Conservation (phyloP, 768 basidiomycete genomes). For the Epithele typhae region DNA sequence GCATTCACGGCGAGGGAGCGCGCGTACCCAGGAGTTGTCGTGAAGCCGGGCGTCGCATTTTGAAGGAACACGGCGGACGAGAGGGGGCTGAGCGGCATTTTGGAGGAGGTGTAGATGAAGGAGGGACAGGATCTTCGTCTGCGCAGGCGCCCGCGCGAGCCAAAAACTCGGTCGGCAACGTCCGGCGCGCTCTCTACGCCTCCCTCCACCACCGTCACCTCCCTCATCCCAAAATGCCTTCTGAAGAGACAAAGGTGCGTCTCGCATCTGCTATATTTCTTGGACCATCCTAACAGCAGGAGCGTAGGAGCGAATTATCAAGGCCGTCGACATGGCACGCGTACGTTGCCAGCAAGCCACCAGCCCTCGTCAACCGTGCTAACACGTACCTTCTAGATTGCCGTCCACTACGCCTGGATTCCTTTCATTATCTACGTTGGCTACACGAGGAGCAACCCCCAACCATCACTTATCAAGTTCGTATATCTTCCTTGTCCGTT, state of each 20-base stretch:
- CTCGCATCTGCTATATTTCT: neutral
- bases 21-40: conserved; percentile 34
- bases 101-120: conserved; percentile 19
- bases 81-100: conserved; percentile 45
- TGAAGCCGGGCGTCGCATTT: conserved; percentile 25
- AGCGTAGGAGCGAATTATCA: conserved; percentile 73
- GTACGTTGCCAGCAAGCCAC: conserved; percentile 41
- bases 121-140: conserved; percentile 9
- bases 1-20: too few species aligned
- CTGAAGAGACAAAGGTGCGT: conserved; percentile 84
- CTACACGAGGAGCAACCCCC: conserved; percentile 87
- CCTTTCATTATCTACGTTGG: conserved; percentile 96
- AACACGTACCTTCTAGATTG: conserved; percentile 47
- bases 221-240: conserved; percentile 55
- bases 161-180: conserved; percentile 29
- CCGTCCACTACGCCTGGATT: conserved; percentile 94
- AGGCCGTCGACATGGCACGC: conserved; percentile 75
- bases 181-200: conserved; percentile 19
- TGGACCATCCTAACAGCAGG: neutral
- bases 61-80: conserved; percentile 44
- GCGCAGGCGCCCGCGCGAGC: conserved; percentile 10
- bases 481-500: neutral
- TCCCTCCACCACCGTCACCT: conserved; percentile 30
- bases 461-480: conserved; percentile 93
- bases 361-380: neutral